Evolutionary conservation across 176 grass and related monocot species (phyloP).

Genomic region (Cenchrus fungigraminus): DNA sequence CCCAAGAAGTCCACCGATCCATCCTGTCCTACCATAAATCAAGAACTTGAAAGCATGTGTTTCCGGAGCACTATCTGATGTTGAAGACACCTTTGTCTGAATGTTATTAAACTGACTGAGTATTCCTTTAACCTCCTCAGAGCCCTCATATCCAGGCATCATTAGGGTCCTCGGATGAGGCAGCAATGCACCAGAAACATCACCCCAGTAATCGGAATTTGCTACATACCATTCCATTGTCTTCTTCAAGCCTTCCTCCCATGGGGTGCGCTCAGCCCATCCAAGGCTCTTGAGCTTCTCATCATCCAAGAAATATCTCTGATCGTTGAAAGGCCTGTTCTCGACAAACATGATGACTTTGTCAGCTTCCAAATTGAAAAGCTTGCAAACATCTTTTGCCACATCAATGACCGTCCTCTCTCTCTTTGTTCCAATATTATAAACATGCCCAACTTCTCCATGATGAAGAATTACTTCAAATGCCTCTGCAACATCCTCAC

Average conservation of each 20-base stretch:
- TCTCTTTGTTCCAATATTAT: conserved; percentile 86
- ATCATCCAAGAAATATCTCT: conserved; percentile 88
- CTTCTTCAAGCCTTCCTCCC: conserved; percentile 87
- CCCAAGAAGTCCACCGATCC: conserved; percentile 84
- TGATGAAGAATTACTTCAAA: conserved; percentile 86
- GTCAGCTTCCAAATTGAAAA: conserved; percentile 74
- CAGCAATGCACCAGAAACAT: conserved; percentile 82
- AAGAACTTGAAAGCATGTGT: conserved; percentile 61
- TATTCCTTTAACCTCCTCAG: conserved; percentile 72
- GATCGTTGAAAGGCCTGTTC: conserved; percentile 89
- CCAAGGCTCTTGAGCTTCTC: conserved; percentile 79
- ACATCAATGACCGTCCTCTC: conserved; percentile 90
- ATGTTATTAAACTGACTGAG: conserved; percentile 51
- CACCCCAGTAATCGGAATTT: conserved; percentile 85
- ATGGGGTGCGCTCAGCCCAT: conserved; percentile 73
- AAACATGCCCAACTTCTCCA: conserved; percentile 87
- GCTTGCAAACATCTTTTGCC: conserved; percentile 82
- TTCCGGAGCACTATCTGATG: conserved; percentile 42
- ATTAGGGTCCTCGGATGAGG: conserved; percentile 86
- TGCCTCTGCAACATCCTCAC: conserved; percentile 87
- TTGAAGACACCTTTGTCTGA: conserved; percentile 51
- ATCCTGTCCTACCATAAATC: conserved; percentile 82
- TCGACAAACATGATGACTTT: conserved; percentile 80
- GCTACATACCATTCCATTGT: conserved; percentile 85
- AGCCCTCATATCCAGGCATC: conserved; percentile 75